Percentiles rank a stretch among this genome's conserved stretches.
Conservation (phyloP, 768 basidiomycete species). For the Kondoa subrosea region DNA sequence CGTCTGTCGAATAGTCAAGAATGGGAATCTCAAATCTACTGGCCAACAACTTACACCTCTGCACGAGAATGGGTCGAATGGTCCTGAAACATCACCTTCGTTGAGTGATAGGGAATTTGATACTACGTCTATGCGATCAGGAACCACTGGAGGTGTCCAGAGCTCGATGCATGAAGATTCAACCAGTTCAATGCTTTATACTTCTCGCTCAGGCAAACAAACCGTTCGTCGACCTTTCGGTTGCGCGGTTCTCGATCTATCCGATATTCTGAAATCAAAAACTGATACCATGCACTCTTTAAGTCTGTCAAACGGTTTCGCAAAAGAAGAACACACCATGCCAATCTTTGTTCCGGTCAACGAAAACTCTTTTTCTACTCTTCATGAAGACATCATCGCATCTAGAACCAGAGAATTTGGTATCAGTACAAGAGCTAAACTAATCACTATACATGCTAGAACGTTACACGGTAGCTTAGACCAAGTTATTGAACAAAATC, state of each 20-base stretch:
- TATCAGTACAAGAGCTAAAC: slow-evolving; percentile 72
- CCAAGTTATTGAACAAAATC: slow-evolving; percentile 64
- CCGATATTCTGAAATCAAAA: slow-evolving; percentile 37
- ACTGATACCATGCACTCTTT: background rate
- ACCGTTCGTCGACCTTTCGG: slow-evolving; percentile 73
- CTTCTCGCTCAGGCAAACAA: slow-evolving; percentile 19
- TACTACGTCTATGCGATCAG: background rate
- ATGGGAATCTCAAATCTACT: slow-evolving; percentile 38
- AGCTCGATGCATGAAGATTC: slow-evolving; percentile 4
- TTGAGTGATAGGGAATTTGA: background rate
- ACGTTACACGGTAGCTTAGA: slow-evolving; percentile 65
- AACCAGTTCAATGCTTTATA: background rate
- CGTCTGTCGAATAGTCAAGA: slow-evolving; percentile 77
- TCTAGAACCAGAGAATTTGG: background rate
- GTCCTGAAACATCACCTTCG: slow-evolving; percentile 7
- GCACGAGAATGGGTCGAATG: slow-evolving; percentile 1
- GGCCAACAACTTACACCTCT: background rate
- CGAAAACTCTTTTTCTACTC: slow-evolving; percentile 73
- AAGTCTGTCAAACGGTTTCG: background rate
- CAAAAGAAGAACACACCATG: slow-evolving; percentile 59
- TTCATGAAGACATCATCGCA: slow-evolving; percentile 86
- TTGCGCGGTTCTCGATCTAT: slow-evolving; percentile 80
- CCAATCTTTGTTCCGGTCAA: slow-evolving; percentile 69
- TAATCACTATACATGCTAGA: slow-evolving; percentile 65
- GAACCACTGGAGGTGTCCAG: background rate